A percentile compares a stretch with the other conserved stretches of the same genome.
Evolutionary conservation across 164 flowering plant species (phyloP).

Genomic region (Euptelea pleiosperma): DNA sequence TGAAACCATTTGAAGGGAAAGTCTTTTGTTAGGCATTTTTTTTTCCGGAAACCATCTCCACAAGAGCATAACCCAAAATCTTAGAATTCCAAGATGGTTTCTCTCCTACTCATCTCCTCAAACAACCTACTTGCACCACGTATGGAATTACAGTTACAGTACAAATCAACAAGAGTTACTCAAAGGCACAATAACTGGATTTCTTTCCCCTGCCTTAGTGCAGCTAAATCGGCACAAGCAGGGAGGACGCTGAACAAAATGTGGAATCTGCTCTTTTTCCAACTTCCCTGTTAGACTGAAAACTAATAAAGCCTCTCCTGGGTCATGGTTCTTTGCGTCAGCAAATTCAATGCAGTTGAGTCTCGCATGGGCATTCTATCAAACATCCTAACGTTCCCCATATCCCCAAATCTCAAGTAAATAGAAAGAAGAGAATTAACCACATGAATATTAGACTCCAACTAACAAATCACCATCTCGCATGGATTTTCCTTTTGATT

Average conservation of each 20-base stretch:
- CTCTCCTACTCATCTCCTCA: conserved; percentile 18
- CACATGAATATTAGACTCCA: conserved; percentile 36
- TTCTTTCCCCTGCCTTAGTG: conserved; percentile 29
- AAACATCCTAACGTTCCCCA: conserved; percentile 33
- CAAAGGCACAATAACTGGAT: conserved; percentile 37
- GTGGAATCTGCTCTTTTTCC: conserved; percentile 29
- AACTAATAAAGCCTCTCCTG: conserved; percentile 25
- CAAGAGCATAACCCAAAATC: conserved; percentile 16
- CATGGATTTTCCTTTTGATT: conserved; percentile 31
- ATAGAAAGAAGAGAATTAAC: conserved; percentile 35
- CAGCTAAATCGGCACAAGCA: conserved; percentile 31
- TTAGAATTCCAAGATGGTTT: conserved; percentile 27
- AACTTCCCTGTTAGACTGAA: conserved; percentile 21
- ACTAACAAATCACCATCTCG: conserved; percentile 31
- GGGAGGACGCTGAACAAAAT: conserved; percentile 32
- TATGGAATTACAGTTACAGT: conserved; percentile 26
- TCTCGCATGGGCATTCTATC: conserved; percentile 39
- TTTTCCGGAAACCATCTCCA: conserved; percentile 22
- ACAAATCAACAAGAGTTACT: conserved; percentile 39
- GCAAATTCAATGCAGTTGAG: conserved; percentile 46
- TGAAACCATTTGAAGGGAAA: conserved; percentile 29
- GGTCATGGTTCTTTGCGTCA: conserved; percentile 29
- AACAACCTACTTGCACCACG: conserved; percentile 22
- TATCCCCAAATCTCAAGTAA: conserved; percentile 32
- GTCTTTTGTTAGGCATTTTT: conserved; percentile 18